Evolutionary conservation across 1,284 basidiomycete genomes (phyloP), one percentile per base, ranked within the genome.

Genomic region (Heterobasidion occidentale): DNA sequence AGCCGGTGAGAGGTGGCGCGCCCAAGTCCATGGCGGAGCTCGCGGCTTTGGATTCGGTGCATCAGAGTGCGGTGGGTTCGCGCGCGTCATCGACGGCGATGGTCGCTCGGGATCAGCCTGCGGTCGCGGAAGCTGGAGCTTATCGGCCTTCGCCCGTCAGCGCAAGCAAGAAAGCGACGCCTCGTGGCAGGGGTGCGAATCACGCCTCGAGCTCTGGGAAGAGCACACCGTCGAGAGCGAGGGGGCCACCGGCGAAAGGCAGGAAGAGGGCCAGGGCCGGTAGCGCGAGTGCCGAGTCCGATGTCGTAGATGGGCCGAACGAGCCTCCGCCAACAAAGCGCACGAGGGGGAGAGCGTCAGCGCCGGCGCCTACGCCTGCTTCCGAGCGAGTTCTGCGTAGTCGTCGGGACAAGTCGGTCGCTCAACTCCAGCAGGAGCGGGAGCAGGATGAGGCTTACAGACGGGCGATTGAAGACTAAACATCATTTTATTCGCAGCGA

Each of bases 1-100:
- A 51, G 19, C 42, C 60, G 12, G 42, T 62, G n/a, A 56, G 35
- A 34, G 60, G 47, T 27, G 64, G 65, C 35, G 66, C 66, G 9
- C 83, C 82, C 15, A 83, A 78, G 68, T 80, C 82, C 15, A 84
- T 90, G 83, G 75, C 75, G 33, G 78, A 88, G 62, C 73, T 90
- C 44, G 87, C 85, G 12, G 81, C 83, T 60, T 77, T 62, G 48
- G 63, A 68, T 20, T 70, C 27, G 27, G 27, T 53, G 36, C 63
- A 51, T 45, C 59, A 51, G 54, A 57, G 57, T 42, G 51, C 47
- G 51, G 55, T 51, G 52, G 51, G 53, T 17, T 36, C 12, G 38
- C 38, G 38, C 11, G 53, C 52, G 49, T 33, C 48, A 14, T 35
- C 35, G 20, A 20, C 50, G 12, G 27, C 46, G 11, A 15, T 15